These are phyloP conservation scores for Polytrichum commune DNA, from an alignment of 225 moss, liverwort and hornwort species.

Conservation along the genomic window DNA sequence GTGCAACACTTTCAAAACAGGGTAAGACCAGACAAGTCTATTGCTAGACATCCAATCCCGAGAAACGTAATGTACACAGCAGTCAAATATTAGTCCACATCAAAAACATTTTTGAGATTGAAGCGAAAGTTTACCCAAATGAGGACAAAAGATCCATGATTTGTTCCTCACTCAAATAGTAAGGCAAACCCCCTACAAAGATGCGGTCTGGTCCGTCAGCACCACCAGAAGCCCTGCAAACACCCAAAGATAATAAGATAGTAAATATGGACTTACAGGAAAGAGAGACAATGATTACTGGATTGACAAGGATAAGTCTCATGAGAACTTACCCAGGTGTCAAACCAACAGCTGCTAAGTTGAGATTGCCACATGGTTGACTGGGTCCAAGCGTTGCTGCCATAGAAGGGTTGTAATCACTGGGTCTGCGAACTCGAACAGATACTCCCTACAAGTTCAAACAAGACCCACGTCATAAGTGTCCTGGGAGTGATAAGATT, in stretches of 20 bases:
- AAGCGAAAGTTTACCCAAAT: slow-evolving; percentile 67
- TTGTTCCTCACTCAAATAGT: slow-evolving; percentile 91
- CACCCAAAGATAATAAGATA: not conserved
- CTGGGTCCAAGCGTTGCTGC: slow-evolving; percentile 95
- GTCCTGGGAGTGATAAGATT: not conserved
- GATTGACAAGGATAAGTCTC: not conserved
- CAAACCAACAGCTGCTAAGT: slow-evolving; percentile 84
- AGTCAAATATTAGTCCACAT: no score
- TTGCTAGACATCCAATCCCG: no score
- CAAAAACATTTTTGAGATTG: no score
- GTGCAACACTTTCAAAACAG: no score
- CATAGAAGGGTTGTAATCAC: slow-evolving; percentile 99
- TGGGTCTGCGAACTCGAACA: slow-evolving; percentile 90
- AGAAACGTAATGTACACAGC: no score
- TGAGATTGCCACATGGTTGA: slow-evolving; percentile 87
- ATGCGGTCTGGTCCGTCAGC: slow-evolving; percentile 95
- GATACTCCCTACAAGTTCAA: slow-evolving; percentile 65
- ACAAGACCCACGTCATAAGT: not conserved
- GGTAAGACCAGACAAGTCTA: no score
- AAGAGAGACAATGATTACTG: not conserved
- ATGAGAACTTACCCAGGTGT: slow-evolving; percentile 69
- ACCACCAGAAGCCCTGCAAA: slow-evolving; percentile 71
- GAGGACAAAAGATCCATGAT: slow-evolving; percentile 94
- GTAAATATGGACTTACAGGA: not conserved
- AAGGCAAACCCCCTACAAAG: slow-evolving; percentile 91